Evolutionary conservation across 2,329 filamentous ascomycete genomes (phyloP), one percentile per base, ranked within the genome.

Genomic region (Penicillium sp.): DNA sequence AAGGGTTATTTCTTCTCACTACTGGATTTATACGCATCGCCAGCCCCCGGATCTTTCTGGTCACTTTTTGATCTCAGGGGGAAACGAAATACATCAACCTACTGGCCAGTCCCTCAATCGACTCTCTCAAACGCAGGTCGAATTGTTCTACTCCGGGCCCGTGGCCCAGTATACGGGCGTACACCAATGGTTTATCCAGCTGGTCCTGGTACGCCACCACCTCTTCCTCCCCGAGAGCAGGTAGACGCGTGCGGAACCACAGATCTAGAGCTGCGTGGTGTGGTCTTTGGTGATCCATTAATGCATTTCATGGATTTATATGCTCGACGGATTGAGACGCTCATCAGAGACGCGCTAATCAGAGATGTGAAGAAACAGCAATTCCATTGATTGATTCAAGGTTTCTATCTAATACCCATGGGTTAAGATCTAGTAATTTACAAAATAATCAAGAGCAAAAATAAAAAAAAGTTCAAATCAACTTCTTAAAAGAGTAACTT

Each of bases 221-320:
- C 73, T 5, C 24, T 58, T 29, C 43, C 51, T 24, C 54, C 53
- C 18, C 72, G 75, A 54, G 82, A 87, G 45, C 83, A 85, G 4
- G 83, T 92, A 0, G 82, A 89, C 43, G 90, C 90, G 2, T 87
- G 87, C 57, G 81, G 86, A 9, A 82, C 87, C 8, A 83, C 78
- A 0, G 89, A 94, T 59, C 83, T 87, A 39, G 79, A 89, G 67
- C 72, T 96, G 47, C 78, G 88, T 21, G 81, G 79, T 1, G 82
- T 92, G 0, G 79, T 96, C 3, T 96, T 91, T 82, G 91, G 91
- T 0, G 91, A 96, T 69, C 89, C 90, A 0, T 78, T 91, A 39
- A 88, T 86, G 69, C 91, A 95, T 75, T 80, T 86, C 62, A 95
- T 96, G 91, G 84, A 79, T 55, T 67, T 94, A 18, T 96, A 96